A percentile compares a stretch with the other conserved stretches of the same genome.
Evolutionary conservation across 2,329 filamentous ascomycete genomes (phyloP).

Genomic region (Pseudocercospora macadamiae): DNA sequence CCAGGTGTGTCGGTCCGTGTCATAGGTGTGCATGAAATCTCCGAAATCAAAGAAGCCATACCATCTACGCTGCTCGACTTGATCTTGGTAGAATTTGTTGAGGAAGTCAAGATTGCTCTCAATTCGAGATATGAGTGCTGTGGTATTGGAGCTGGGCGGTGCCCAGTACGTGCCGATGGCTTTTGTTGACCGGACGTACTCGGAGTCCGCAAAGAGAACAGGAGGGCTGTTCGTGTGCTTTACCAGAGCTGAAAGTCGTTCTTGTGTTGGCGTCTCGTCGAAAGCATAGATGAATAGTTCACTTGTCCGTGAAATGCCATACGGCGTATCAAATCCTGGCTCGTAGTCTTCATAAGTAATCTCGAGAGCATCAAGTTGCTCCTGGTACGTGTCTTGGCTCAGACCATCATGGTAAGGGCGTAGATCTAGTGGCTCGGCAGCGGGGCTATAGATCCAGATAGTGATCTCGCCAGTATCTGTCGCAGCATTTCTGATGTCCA

Average conservation of each 20-base stretch:
- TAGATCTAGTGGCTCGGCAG: constrained; percentile 59
- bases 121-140: constrained; percentile 43
- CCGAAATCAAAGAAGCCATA: constrained; percentile 67
- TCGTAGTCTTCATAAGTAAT: constrained; percentile 69
- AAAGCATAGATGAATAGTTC: constrained; percentile 58
- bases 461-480: constrained; percentile 57
- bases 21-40: constrained; percentile 66
- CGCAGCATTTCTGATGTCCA: constrained; percentile 59
- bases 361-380: constrained; percentile 63
- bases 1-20: constrained; percentile 62
- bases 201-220: constrained; percentile 52
- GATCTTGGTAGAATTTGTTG: constrained; percentile 57
- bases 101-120: constrained; percentile 61
- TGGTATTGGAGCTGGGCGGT: constrained; percentile 38
- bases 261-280: constrained; percentile 54
- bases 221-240: constrained; percentile 57
- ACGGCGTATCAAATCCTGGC: constrained; percentile 57
- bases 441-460: constrained; percentile 63
- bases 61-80: constrained; percentile 62
- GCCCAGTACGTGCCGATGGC: constrained; percentile 62
- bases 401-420: constrained; percentile 62
- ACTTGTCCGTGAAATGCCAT: constrained; percentile 62
- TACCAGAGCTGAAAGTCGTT: constrained; percentile 50
- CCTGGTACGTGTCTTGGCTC: constrained; percentile 57
- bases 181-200: constrained; percentile 55